These are phyloP conservation scores for Pezicula neosporulosa DNA, from an alignment of 2,329 filamentous ascomycete species.

Conservation along the genomic window DNA sequence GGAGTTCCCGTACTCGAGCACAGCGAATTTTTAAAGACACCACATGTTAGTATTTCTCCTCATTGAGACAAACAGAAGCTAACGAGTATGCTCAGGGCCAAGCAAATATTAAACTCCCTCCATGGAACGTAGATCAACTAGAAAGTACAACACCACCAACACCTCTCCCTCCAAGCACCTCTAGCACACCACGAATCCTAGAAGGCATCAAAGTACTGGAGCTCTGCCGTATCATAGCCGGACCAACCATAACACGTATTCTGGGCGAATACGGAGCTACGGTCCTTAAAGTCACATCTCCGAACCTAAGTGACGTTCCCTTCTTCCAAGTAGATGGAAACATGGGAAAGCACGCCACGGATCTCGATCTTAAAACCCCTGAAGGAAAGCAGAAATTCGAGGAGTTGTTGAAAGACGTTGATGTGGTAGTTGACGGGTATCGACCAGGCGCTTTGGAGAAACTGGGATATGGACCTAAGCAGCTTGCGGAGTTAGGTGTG, in stretches of 20 bases:
- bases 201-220: conserved; percentile 69
- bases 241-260: conserved; percentile 63
- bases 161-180: conserved; percentile 31
- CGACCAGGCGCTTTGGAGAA: conserved; percentile 59
- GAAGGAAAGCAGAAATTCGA: conserved; percentile 54
- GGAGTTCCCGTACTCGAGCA: conserved; percentile 57
- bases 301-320: conserved; percentile 61
- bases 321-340: conserved; percentile 70
- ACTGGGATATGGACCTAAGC: conserved; percentile 55
- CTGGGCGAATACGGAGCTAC: conserved; percentile 70
- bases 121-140: conserved; percentile 45
- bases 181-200: conserved; percentile 28
- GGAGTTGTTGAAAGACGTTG: conserved; percentile 53
- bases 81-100: conserved; percentile 28
- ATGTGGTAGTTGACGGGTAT: conserved; percentile 66
- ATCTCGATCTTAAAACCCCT: conserved; percentile 54
- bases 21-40: conserved; percentile 54
- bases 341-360: conserved; percentile 62
- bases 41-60: conserved; percentile 39
- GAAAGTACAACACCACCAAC: conserved; percentile 39
- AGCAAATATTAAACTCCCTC: conserved; percentile 35
- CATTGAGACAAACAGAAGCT: neutral
- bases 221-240: conserved; percentile 70
- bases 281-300: conserved; percentile 66
- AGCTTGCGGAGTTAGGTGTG: conserved; percentile 47